phyloP scores from a whole-genome alignment of 352 stramenopile genomes.

The Globisporangium cystogenes region DNA sequence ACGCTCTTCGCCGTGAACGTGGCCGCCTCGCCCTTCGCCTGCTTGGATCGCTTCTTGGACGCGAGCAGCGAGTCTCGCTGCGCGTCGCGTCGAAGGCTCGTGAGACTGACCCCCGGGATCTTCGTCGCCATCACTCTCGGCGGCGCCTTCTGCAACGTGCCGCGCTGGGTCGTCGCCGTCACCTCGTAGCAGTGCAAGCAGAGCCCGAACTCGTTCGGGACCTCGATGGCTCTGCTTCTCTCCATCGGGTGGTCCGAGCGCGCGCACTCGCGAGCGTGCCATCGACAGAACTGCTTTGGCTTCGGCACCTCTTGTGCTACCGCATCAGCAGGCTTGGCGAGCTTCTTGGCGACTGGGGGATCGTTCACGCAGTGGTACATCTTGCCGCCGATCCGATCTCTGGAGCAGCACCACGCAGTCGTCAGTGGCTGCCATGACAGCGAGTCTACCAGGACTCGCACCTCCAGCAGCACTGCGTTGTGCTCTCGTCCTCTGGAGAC shows the following conservation, averaged over 20 bases:
- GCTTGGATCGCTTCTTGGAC: slow-evolving; percentile 10
- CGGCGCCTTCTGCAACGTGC: slow-evolving; percentile 41
- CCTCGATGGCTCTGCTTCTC: slow-evolving; percentile 37
- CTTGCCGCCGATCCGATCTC: slow-evolving; percentile 39
- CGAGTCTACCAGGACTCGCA: slow-evolving; percentile 7
- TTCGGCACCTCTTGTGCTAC: not conserved
- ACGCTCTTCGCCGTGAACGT: slow-evolving; percentile 21
- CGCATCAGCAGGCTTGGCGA: not conserved
- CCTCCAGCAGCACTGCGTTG: slow-evolving; percentile 28
- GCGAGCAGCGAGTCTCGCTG: slow-evolving; percentile 14
- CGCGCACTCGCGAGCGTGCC: slow-evolving; percentile 48
- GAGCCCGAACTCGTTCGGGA: slow-evolving; percentile 49
- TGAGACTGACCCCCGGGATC: slow-evolving; percentile 32
- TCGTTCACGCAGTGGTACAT: slow-evolving; percentile 48
- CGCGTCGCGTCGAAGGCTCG: slow-evolving; percentile 19
- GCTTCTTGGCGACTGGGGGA: slow-evolving; percentile 9
- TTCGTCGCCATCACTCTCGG: slow-evolving; percentile 29
- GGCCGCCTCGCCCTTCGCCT: not conserved
- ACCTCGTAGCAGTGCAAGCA: slow-evolving; percentile 56
- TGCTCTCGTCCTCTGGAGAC: not conserved
- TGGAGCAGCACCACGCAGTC: not conserved
- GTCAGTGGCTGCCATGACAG: not conserved
- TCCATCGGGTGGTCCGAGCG: slow-evolving; percentile 41
- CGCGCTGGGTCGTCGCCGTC: slow-evolving; percentile 31
- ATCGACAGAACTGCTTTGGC: slow-evolving; percentile 27